Base-by-base conservation (phyloP, 305 asterid species). In the Ilex paraguariensis region DNA sequence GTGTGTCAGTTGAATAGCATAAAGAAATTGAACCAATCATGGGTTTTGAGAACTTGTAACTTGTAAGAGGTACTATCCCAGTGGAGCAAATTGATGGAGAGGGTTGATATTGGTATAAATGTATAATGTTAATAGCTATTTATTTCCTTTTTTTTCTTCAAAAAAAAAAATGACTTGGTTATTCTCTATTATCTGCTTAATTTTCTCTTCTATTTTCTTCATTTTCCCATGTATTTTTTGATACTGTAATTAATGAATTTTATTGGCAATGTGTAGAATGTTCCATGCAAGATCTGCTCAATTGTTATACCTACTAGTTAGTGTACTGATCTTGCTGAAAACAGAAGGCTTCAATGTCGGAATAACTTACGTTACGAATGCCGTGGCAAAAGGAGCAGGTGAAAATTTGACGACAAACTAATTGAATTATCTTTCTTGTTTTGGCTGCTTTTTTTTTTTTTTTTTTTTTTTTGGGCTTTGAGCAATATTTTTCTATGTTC, bases 361-460 rank as follows among this genome's bases (percentile, higher is more conserved):
- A 46, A 82, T 81, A 48, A 86, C 91, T 42, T 76, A 72, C 71
- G 71, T 86, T 73, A 58, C 65, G 13, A 82, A 75, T 67, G 95
- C 82, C 67, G 79, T 80, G 17, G 77, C 76, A 9, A 84, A 78
- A 73, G 95, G 91, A 67, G 95, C 76, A 57, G 90, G 94, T 86
- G 64, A n/a, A n/a, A n/a, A n/a, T n/a, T n/a, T n/a, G n/a, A n/a
- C n/a, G n/a, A n/a, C n/a, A n/a, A n/a, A n/a, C n/a, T n/a, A n/a
- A n/a, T n/a, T n/a, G n/a, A n/a, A n/a, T n/a, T n/a, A n/a, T n/a
- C n/a, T n/a, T n/a, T n/a, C n/a, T n/a, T n/a, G n/a, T n/a, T n/a
- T n/a, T n/a, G n/a, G n/a, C n/a, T n/a, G n/a, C n/a, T 15, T 28
- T 46, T 54, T 45, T 7, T 14, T 39, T 63, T 50, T 17, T 14